Evolutionary conservation across 2,329 filamentous ascomycete genomes (phyloP).

Genomic region (Ploettnerulaceae sp.): DNA sequence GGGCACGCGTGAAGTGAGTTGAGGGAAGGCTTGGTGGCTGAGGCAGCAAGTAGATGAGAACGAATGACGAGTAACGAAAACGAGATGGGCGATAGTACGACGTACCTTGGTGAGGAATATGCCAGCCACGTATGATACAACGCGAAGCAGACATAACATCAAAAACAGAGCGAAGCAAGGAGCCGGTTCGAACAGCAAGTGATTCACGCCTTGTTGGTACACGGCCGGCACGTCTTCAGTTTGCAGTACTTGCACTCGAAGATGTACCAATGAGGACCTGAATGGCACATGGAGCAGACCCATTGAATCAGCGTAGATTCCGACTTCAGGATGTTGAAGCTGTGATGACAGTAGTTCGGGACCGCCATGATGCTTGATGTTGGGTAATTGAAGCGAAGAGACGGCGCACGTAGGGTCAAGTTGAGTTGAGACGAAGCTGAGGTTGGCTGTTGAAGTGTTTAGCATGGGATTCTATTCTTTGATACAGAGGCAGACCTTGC

Average conservation of each 20-base stretch:
- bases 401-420: not conserved
- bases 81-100: no score
- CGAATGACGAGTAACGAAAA: no score
- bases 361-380: constrained; percentile 42
- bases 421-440: not conserved
- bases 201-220: constrained; percentile 36
- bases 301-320: constrained; percentile 61
- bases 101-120: no score
- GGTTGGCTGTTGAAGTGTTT: no score
- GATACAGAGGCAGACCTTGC: not conserved
- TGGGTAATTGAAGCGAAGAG: not conserved
- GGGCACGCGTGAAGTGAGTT: not conserved
- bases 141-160: no score
- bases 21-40: no score
- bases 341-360: constrained; percentile 54
- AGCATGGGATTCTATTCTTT: not conserved
- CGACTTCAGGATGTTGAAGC: constrained; percentile 62
- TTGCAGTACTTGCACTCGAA: constrained; percentile 67
- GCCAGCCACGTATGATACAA: no score
- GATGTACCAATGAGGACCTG: constrained; percentile 63
- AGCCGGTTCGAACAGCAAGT: no score
- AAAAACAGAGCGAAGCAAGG: no score
- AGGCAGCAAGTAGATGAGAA: not conserved
- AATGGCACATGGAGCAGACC: constrained; percentile 60
- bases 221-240: constrained; percentile 57